phyloP scores from a whole-genome alignment of 2,329 filamentous ascomycete species.

The Geoglossum cookeanum region DNA sequence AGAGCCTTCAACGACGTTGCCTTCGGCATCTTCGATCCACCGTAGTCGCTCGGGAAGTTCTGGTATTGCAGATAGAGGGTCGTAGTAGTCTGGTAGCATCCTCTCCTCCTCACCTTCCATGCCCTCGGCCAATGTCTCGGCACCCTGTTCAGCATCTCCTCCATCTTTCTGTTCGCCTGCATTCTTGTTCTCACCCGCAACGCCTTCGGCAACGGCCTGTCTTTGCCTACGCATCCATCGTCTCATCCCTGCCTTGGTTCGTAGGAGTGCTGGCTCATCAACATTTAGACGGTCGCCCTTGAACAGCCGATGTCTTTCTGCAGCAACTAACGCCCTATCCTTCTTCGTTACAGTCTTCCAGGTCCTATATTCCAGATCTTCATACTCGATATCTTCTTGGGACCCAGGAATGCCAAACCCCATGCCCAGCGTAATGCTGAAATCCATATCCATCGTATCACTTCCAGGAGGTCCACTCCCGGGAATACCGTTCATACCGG shows the following conservation, averaged over 20 bases:
- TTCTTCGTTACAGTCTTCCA: constrained; percentile 99
- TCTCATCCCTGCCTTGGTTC: constrained; percentile 76
- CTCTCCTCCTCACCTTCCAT: constrained; percentile 77
- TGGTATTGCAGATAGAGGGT: constrained; percentile 66
- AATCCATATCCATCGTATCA: constrained; percentile 79
- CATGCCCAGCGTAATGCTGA: constrained; percentile 35
- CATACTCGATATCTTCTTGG: constrained; percentile 53
- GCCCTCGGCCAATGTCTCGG: constrained; percentile 79
- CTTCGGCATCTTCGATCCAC: constrained; percentile 81
- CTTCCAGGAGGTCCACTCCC: constrained; percentile 37
- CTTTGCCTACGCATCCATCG: constrained; percentile 67
- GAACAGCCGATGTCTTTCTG: constrained; percentile 73
- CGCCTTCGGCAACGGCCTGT: constrained; percentile 29
- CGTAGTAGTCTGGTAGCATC: constrained; percentile 86
- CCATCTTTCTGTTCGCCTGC: constrained; percentile 26
- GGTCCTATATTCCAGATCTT: constrained; percentile 81
- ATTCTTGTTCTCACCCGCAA: constrained; percentile 27
- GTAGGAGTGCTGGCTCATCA: constrained; percentile 72
- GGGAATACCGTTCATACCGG: constrained; percentile 38
- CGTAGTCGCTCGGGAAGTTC: constrained; percentile 60
- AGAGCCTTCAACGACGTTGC: constrained; percentile 69
- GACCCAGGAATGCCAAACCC: constrained; percentile 44
- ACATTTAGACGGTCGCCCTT: constrained; percentile 64
- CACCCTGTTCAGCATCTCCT: constrained; percentile 29
- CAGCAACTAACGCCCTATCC: constrained; percentile 69